Base-by-base conservation (phyloP, 1,284 basidiomycete species). In the Serendipita sp. region DNA sequence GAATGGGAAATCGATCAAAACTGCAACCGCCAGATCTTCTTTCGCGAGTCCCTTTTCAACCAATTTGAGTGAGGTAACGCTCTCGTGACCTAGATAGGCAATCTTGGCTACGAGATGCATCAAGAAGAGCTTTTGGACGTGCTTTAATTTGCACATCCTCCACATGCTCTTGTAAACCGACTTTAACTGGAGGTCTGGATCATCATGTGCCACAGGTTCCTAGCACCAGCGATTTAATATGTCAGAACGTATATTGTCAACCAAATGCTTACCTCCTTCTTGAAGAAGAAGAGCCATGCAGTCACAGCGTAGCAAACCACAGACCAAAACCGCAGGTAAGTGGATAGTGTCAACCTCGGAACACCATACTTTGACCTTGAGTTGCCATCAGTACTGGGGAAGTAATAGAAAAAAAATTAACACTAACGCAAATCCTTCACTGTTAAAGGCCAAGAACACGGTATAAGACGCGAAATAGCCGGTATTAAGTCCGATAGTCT, bases 381-480 rank as follows among this genome's bases (percentile, higher is more conserved):
- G 49, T 61, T 49, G 63, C 45, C 22, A 13, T 22, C 4, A 26
- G 30, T 65, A 30, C 65, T 42, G 4, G 65, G 26, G 3, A 43
- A 30, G 45, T 32, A 64, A 60, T 3, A 8, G 42, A 35, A 22
- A 30, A 6, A 43, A 47, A 42, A 43, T 2, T 3, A n/a, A 12
- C 8, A 78, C 85, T 64, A 68, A 93, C 90, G 84, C 82, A 71
- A 99, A 99, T 49, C 90, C 88, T 69, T 93, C 85, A 68, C 91
- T 93, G 72, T 98, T 99, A 71, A 99, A 85, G 0, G 96, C 95
- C 35, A 99, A 80, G 71, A 99, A 99, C 30, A 99, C 93, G 30
- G 96, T 99, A 71, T 98, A 99, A 4, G 91, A 93, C 44, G 94
- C 82, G 69, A 99, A 96, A 73, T 90, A 98, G 32, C 96, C 96